Base-by-base conservation (phyloP, 805 yeast genomes). In the Hanseniaspora jakobsenii region DNA sequence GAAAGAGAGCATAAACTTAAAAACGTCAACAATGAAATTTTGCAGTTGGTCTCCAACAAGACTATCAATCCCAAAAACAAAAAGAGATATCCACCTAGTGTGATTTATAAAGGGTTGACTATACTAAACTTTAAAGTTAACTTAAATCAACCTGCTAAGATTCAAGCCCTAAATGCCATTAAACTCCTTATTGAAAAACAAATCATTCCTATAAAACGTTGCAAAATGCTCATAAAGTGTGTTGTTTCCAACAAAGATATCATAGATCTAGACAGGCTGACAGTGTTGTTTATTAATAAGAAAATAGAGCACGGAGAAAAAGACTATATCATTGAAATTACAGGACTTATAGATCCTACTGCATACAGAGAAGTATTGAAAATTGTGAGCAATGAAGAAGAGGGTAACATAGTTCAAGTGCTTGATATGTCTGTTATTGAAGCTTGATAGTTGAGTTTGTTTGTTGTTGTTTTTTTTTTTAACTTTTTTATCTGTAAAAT, bases 61-160 rank as follows among this genome's bases (percentile, higher is more conserved):
- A 87, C 96, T 58, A 79, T 91, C 38, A 91, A 91, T 52, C 97
- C 98, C 4, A 74, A 71, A 45, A 77, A 89, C 2, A 81, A 81
- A 57, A 84, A 87, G 57, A 77, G 96, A 55, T 91, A 91, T 55
- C 94, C 98, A 0, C 91, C 95, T 9, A 75, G 94, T 1, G 87
- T 91, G 80, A 81, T 91, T 48, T 91, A 83, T 50, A 91, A 91
- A 63, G 83, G 87, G 0, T 65, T 91, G 45, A 69, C 70, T 32
- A 83, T 81, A 53, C 61, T 86, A 42, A 87, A 85, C 51, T 84
- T 81, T 61, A 86, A 85, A 58, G 71, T 83, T 51, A 75, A 75
- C 16, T 71, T 87, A 18, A 72, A 71, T 40, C 81, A 79, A 52
- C 71, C 83, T 6, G 82, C 94, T 23, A 91, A 91, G 61, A 69